A percentile compares a stretch with the other conserved stretches of the same genome.
Conservation (phyloP, 2,329 filamentous ascomycete species). For the Cladosporium sphaerospermum region DNA sequence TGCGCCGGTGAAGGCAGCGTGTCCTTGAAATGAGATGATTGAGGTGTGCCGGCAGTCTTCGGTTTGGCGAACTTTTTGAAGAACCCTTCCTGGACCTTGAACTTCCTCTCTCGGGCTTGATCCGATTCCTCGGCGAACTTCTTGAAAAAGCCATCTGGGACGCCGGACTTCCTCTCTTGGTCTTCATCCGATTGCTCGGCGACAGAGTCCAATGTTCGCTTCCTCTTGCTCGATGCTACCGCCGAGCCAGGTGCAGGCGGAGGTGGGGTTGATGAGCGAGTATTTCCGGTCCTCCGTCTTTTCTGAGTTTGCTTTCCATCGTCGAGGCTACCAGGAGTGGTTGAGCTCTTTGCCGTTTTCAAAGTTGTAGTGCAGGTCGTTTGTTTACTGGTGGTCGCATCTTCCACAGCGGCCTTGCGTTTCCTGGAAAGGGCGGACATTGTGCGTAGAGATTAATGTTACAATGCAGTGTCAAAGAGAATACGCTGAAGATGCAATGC, state of each 20-base stretch:
- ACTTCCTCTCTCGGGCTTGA: constrained; percentile 17
- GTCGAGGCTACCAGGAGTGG: not conserved
- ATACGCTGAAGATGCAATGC: constrained; percentile 5
- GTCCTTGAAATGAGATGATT: constrained; percentile 29
- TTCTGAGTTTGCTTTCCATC: constrained; percentile 6
- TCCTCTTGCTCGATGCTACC: constrained; percentile 19
- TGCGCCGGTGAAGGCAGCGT: constrained; percentile 25
- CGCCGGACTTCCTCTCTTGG: constrained; percentile 14
- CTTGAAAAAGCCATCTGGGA: constrained; percentile 13
- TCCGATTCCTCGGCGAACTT: constrained; percentile 16
- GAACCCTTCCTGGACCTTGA: constrained; percentile 11
- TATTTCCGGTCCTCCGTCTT: constrained; percentile 10
- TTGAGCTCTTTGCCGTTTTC: constrained; percentile 1
- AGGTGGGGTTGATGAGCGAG: constrained; percentile 19
- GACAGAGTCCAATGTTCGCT: constrained; percentile 19
- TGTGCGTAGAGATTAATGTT: constrained; percentile 8
- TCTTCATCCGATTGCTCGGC: constrained; percentile 21
- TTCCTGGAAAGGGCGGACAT: constrained; percentile 23
- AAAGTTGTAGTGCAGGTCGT: constrained; percentile 12
- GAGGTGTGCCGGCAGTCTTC: constrained; percentile 20
- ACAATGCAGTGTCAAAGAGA: not conserved
- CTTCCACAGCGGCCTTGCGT: constrained; percentile 21
- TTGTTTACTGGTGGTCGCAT: constrained; percentile 21
- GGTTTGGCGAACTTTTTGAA: constrained; percentile 15
- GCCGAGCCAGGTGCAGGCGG: constrained; percentile 10